These are phyloP conservation scores for Friedmanniomyces simplex DNA, from an alignment of 495 filamentous ascomycete genomes.

Conservation along the genomic window DNA sequence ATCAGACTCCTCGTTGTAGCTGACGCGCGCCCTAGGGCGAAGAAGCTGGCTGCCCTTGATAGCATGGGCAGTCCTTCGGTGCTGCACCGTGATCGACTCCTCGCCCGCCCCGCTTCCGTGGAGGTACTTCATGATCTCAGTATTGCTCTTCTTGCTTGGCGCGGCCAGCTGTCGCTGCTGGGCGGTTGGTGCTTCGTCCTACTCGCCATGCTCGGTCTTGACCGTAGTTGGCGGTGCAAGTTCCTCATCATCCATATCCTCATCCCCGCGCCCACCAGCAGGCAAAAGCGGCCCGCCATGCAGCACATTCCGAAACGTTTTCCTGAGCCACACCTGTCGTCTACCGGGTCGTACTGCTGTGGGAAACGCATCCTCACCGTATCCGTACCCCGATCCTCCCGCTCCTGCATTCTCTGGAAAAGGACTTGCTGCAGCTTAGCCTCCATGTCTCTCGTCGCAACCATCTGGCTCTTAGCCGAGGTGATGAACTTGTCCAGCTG, in stretches of 20 bases:
- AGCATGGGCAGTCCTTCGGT: too few species aligned
- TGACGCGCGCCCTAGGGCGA: too few species aligned
- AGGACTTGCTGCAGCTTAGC: too few species aligned
- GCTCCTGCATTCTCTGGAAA: neutral
- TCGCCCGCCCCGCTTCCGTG: too few species aligned
- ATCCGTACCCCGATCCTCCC: neutral
- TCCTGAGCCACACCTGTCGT: neutral
- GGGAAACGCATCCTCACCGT: neutral
- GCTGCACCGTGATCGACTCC: too few species aligned
- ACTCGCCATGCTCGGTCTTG: neutral
- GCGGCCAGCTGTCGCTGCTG: too few species aligned
- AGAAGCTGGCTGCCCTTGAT: too few species aligned
- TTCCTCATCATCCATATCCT: constrained; percentile 4
- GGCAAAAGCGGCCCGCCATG: neutral
- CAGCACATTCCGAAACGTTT: neutral
- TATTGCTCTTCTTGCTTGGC: too few species aligned
- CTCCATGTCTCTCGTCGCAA: too few species aligned
- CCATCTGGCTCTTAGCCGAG: neutral
- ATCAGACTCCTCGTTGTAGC: too few species aligned
- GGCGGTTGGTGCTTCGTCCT: too few species aligned
- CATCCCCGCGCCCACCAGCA: neutral
- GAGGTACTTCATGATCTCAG: too few species aligned
- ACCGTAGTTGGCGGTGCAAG: neutral
- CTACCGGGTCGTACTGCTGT: neutral
- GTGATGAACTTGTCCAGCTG: neutral